phyloP scores from a whole-genome alignment of 306 rosid species.

The Quercus ilex region DNA sequence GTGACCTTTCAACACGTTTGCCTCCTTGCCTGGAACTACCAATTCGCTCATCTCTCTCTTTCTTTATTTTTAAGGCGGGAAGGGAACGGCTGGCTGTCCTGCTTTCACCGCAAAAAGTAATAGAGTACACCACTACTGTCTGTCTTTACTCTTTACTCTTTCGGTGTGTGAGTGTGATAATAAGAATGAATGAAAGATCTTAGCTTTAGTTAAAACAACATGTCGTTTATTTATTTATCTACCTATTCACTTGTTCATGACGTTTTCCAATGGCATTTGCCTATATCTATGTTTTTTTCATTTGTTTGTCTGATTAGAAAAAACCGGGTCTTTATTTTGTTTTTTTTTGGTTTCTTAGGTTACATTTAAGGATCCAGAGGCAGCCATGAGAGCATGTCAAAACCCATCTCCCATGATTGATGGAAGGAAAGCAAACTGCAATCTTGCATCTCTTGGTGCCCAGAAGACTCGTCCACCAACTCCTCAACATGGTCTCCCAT shows the following conservation, averaged over 20 bases:
- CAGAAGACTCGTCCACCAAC: conserved; percentile 58
- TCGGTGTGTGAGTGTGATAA: too few relatives aligned
- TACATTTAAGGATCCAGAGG: conserved; percentile 89
- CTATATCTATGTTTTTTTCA: background rate
- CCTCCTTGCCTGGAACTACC: conserved; percentile 63
- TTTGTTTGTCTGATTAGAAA: conserved; percentile 22
- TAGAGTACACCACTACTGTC: too few relatives aligned
- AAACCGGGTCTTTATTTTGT: background rate
- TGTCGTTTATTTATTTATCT: too few relatives aligned
- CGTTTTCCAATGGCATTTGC: background rate
- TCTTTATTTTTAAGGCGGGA: background rate
- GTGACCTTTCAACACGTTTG: conserved; percentile 67
- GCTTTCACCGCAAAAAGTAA: too few relatives aligned
- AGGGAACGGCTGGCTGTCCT: too few relatives aligned
- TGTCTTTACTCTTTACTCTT: too few relatives aligned
- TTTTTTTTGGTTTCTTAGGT: conserved; percentile 41
- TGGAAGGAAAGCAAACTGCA: conserved; percentile 95
- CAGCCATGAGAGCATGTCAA: conserved; percentile 90
- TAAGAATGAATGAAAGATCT: too few relatives aligned
- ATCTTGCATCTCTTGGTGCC: conserved; percentile 95
- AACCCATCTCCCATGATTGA: conserved; percentile 95
- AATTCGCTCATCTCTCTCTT: conserved; percentile 41
- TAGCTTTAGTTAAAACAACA: too few relatives aligned
- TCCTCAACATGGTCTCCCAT: conserved; percentile 63
- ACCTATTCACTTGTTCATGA: too few relatives aligned